These are phyloP conservation scores for Trichoderma virens DNA, from an alignment of 495 filamentous ascomycete species.

Conservation along the genomic window DNA sequence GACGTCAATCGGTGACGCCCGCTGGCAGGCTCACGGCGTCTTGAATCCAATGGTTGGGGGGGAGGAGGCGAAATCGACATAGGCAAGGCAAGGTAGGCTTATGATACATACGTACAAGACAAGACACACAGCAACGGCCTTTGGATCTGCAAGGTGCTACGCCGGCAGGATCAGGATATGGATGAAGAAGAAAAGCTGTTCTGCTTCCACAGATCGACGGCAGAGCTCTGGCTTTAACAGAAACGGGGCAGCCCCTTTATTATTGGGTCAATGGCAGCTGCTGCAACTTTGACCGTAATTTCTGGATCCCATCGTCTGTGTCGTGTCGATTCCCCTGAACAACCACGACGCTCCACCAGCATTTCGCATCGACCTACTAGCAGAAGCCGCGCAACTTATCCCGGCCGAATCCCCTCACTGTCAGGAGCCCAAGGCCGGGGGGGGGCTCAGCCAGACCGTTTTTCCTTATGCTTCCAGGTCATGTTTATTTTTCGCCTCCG, in stretches of 20 bases:
- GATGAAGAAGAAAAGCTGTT: not conserved
- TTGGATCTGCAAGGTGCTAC: not conserved
- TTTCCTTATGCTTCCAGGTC: not conserved
- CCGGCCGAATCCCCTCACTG: not conserved
- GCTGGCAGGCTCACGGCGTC: not conserved
- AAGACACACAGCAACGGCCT: not conserved
- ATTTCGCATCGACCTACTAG: not conserved
- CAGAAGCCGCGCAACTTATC: not conserved
- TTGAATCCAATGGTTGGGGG: not conserved
- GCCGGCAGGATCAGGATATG: not conserved
- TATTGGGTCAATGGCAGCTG: not conserved
- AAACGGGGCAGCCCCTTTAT: conserved; percentile 5
- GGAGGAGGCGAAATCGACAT: not conserved
- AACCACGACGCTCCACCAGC: not conserved
- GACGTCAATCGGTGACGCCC: conserved; percentile 3
- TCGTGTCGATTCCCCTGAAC: conserved; percentile 2
- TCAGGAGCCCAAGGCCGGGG: not conserved
- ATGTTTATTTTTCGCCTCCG: not conserved
- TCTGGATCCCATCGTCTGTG: not conserved
- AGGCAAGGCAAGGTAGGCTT: no score
- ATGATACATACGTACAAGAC: not conserved
- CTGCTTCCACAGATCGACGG: no score
- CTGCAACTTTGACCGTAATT: not conserved
- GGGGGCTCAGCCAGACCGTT: not conserved
- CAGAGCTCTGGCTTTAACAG: not conserved